These are phyloP conservation scores for Przewalskia tangutica DNA, from an alignment of 257 asterid genomes.

Conservation along the genomic window DNA sequence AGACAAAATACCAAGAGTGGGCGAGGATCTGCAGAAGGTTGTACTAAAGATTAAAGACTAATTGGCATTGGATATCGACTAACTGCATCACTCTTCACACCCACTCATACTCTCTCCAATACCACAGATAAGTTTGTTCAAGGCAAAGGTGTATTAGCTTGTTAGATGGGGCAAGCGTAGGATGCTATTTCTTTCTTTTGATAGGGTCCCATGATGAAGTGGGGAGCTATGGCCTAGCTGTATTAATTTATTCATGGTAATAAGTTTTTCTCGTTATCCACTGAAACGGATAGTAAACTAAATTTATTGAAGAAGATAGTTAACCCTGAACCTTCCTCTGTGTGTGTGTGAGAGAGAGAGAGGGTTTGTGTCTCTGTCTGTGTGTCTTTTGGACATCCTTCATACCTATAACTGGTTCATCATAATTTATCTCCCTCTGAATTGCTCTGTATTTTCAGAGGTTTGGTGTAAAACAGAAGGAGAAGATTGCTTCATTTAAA, in stretches of 20 bases:
- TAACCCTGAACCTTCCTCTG: background rate
- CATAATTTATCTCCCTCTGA: constrained; percentile 4
- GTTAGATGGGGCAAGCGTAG: background rate
- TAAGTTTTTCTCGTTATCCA: background rate
- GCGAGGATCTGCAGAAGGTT: background rate
- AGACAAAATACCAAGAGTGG: background rate
- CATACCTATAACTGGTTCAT: background rate
- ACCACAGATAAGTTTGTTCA: background rate
- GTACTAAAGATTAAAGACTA: background rate
- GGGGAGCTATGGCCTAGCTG: background rate
- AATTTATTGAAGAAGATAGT: background rate
- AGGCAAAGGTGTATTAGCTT: background rate
- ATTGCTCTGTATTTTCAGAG: constrained; percentile 46
- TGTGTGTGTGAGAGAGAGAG: background rate
- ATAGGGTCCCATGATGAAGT: background rate
- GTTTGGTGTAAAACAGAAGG: constrained; percentile 95
- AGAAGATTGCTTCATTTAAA: constrained; percentile 93
- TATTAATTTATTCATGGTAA: background rate
- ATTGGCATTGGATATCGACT: background rate
- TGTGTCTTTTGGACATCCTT: background rate
- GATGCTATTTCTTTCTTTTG: background rate
- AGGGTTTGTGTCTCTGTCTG: background rate
- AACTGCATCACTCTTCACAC: background rate
- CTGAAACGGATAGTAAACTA: background rate
- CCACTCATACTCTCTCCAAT: background rate